Evolutionary conservation across 1,139 yeast genomes (phyloP).

Genomic region (Hansenula sp.): DNA sequence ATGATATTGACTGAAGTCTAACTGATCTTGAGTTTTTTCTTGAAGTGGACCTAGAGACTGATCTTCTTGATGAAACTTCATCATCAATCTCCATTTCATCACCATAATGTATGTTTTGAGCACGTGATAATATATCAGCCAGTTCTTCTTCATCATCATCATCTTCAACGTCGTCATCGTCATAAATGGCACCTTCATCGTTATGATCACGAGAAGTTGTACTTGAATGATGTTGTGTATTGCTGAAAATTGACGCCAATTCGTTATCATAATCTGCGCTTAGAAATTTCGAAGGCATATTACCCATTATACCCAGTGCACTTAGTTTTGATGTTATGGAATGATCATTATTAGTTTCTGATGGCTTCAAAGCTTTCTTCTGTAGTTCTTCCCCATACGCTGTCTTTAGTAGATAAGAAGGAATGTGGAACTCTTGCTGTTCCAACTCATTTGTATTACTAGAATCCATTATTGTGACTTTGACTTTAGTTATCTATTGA

Average conservation of each 20-base stretch:
- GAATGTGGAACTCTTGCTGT: constrained; percentile 3
- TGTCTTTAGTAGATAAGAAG: constrained; percentile 16
- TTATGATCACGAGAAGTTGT: not conserved
- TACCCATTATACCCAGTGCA: constrained; percentile 18
- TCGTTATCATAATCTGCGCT: constrained; percentile 10
- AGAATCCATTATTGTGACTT: not conserved
- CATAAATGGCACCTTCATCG: not conserved
- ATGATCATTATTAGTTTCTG: constrained; percentile 1
- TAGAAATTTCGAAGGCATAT: constrained; percentile 17
- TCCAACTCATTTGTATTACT: not conserved
- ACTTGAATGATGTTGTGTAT: not conserved
- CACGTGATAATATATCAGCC: no score
- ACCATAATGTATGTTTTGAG: constrained; percentile 3
- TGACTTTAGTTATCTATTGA: not conserved
- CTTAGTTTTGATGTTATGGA: constrained; percentile 10
- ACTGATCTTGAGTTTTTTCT: constrained; percentile 7
- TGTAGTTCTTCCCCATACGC: constrained; percentile 17
- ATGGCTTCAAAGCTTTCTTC: constrained; percentile 4
- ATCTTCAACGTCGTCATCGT: constrained; percentile 2
- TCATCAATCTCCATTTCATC: constrained; percentile 5
- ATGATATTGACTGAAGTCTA: not conserved
- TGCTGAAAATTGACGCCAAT: constrained; percentile 9
- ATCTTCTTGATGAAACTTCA: constrained; percentile 4
- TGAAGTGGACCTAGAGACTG: constrained; percentile 6
- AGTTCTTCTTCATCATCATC: constrained; percentile 1